phyloP scores from a whole-genome alignment of 2,329 filamentous ascomycete genomes.

The Rutstroemia sp. region DNA sequence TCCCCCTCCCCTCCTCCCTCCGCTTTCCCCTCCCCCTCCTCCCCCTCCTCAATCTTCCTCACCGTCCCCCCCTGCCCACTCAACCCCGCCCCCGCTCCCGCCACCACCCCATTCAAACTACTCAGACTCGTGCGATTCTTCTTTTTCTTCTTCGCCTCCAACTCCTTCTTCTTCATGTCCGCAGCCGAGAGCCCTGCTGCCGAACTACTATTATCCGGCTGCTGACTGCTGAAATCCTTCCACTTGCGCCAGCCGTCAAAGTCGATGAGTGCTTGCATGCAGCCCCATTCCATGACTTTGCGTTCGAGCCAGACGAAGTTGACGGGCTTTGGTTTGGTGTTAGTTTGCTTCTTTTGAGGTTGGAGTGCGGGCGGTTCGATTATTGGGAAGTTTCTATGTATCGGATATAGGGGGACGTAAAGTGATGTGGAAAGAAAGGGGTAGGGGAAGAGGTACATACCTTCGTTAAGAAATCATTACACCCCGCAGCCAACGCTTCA shows the following conservation, averaged over 20 bases:
- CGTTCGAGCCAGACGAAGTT: slow-evolving; percentile 96
- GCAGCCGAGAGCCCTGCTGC: neutral
- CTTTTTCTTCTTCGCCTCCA: neutral
- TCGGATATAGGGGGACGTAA: neutral
- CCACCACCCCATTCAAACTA: too few species aligned
- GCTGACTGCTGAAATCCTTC: slow-evolving; percentile 63
- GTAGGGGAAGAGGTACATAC: slow-evolving; percentile 39
- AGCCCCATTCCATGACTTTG: slow-evolving; percentile 99
- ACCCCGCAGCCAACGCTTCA: slow-evolving; percentile 88
- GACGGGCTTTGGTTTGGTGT: slow-evolving; percentile 59
- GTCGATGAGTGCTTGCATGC: slow-evolving; percentile 98
- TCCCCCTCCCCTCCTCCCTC: neutral
- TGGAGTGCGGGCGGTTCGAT: neutral
- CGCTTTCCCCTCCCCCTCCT: neutral
- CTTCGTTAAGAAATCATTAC: slow-evolving; percentile 98
- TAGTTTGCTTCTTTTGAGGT: slow-evolving; percentile 3
- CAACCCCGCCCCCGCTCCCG: too few species aligned
- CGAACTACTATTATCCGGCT: neutral
- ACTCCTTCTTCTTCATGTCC: neutral
- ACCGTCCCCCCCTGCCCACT: neutral
- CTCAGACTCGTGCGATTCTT: neutral
- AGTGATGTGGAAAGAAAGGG: neutral
- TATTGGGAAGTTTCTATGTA: neutral
- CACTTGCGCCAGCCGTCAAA: slow-evolving; percentile 97
- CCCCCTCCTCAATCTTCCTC: neutral